phyloP scores from a whole-genome alignment of 306 rosid genomes.

The Sphenostylis stenocarpa region DNA sequence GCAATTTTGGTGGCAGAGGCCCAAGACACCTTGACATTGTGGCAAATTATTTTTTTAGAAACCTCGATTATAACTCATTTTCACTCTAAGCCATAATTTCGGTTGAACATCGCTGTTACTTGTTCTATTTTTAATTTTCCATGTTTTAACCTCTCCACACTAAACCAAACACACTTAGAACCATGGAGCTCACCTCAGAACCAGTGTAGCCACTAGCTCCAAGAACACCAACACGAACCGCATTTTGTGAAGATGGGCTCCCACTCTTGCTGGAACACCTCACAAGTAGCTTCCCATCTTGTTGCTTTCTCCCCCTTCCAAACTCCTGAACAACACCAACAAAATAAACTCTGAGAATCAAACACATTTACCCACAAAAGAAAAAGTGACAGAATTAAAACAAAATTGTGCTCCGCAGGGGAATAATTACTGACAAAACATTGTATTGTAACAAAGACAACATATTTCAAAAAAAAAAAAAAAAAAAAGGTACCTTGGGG shows the following conservation, averaged over 20 bases:
- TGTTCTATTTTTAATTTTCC: neutral
- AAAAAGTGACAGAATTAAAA: neutral
- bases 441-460: neutral
- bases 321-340: slow-evolving; percentile 25
- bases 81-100: neutral
- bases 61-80: neutral
- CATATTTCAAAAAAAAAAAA: neutral
- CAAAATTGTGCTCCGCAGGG: neutral
- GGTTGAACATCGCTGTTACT: neutral
- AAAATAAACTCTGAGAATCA: neutral
- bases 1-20: neutral
- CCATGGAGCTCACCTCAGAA: slow-evolving; percentile 66
- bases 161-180: neutral
- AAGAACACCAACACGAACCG: slow-evolving; percentile 86
- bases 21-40: neutral
- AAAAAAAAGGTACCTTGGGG: slow-evolving; percentile 30
- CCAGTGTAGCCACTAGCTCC: slow-evolving; percentile 99
- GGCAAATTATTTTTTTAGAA: neutral
- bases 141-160: slow-evolving; percentile 16
- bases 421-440: neutral
- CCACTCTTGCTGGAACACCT: slow-evolving; percentile 56
- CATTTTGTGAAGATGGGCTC: slow-evolving; percentile 45
- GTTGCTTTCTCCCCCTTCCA: slow-evolving; percentile 38
- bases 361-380: slow-evolving; percentile 1
- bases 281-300: slow-evolving; percentile 47